phyloP scores from a whole-genome alignment of 768 basidiomycete genomes.

The Lactifluus volemus region DNA sequence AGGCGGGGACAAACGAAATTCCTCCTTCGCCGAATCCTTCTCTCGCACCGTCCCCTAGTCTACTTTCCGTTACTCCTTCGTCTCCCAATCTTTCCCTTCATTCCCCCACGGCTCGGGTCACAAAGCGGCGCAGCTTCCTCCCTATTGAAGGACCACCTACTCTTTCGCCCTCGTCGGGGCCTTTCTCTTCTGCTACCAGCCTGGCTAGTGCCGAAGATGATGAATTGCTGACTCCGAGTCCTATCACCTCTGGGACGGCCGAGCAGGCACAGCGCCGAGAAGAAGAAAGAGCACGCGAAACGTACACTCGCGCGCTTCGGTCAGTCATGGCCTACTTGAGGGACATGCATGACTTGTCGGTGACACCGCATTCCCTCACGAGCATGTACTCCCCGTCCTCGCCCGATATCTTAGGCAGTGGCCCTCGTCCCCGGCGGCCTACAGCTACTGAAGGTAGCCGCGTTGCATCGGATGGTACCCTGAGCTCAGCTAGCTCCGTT shows the following conservation, averaged over 20 bases:
- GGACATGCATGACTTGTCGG: conserved; percentile 88
- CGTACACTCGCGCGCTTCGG: conserved; percentile 72
- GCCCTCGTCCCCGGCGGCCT: conserved; percentile 51
- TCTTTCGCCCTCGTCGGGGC: conserved; percentile 52
- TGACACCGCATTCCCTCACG: conserved; percentile 48
- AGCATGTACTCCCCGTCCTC: conserved; percentile 49
- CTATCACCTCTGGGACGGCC: conserved; percentile 30
- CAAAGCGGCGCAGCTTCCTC: conserved; percentile 82
- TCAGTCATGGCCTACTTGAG: conserved; percentile 93
- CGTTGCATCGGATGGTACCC: conserved; percentile 39
- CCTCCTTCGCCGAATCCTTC: background rate
- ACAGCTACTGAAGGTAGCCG: conserved; percentile 54
- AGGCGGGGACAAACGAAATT: background rate
- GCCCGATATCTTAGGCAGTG: conserved; percentile 32
- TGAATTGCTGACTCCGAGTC: conserved; percentile 34
- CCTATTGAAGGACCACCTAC: conserved; percentile 71
- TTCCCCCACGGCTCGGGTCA: conserved; percentile 39
- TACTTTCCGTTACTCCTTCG: conserved; percentile 13
- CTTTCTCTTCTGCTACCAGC: conserved; percentile 47
- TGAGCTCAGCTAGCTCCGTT: conserved; percentile 35
- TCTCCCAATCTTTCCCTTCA: conserved; percentile 26
- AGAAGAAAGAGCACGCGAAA: conserved; percentile 62
- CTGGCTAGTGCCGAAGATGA: conserved; percentile 33
- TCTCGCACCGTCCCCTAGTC: conserved; percentile 4
- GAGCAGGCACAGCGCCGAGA: conserved; percentile 53